A percentile compares a stretch with the other conserved stretches of the same genome.
These are phyloP conservation scores for Citrus medica DNA, from an alignment of 345 rosid genomes.

Conservation along the genomic window DNA sequence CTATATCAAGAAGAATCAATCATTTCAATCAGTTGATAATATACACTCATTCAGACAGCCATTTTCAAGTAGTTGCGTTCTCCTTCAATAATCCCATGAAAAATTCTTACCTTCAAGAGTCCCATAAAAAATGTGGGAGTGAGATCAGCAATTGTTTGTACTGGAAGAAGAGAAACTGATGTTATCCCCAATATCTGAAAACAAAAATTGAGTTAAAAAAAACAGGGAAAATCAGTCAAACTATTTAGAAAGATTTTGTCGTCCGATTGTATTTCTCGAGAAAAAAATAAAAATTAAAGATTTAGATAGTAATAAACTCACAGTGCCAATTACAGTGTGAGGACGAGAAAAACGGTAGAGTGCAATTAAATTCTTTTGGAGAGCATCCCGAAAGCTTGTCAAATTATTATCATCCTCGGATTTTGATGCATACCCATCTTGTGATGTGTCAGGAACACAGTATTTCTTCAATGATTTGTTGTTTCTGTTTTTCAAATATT, in stretches of 20 bases:
- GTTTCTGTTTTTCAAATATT: background rate
- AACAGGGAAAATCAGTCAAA: background rate
- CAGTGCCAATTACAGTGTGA: conserved; percentile 36
- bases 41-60: background rate
- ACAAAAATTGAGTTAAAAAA: background rate
- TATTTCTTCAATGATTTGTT: background rate
- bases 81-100: background rate
- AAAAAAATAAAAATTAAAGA: background rate
- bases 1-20: conserved; percentile 5
- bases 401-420: background rate
- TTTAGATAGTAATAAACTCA: conserved; percentile 3
- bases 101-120: conserved; percentile 24
- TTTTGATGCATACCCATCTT: conserved; percentile 1
- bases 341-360: conserved; percentile 33
- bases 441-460: background rate
- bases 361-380: background rate
- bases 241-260: too few relatives aligned
- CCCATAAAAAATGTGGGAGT: conserved; percentile 27
- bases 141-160: conserved; percentile 18
- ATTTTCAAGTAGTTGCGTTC: background rate
- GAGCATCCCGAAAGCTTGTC: background rate
- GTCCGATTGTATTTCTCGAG: background rate
- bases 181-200: conserved; percentile 16
- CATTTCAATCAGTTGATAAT: background rate
- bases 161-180: conserved; percentile 31